These are phyloP conservation scores for Akebia trifoliata DNA, from an alignment of 164 flowering plant genomes.

Conservation along the genomic window DNA sequence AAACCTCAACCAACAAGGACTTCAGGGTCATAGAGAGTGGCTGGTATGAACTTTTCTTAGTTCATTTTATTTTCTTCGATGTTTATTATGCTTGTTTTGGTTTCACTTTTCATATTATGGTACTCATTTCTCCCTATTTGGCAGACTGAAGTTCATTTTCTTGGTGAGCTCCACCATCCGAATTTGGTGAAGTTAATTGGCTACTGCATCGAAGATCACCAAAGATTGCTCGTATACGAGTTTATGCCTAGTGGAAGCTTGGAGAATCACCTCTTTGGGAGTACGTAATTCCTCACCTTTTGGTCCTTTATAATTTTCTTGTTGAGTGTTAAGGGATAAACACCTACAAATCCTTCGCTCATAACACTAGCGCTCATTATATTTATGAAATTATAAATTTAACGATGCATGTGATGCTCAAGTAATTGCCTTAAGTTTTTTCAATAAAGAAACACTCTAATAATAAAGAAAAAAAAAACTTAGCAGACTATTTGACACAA, in stretches of 20 bases:
- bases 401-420: no score
- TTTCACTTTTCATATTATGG: neutral
- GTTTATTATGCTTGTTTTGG: neutral
- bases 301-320: neutral
- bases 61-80: constrained; percentile 3
- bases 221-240: constrained; percentile 85
- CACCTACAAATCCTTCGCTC: neutral
- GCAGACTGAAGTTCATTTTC: constrained; percentile 95
- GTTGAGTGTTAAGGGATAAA: no score
- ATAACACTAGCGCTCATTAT: constrained; percentile 16
- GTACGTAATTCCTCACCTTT: constrained; percentile 38
- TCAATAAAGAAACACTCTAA: no score
- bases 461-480: no score
- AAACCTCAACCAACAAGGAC: constrained; percentile 93
- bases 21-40: constrained; percentile 99
- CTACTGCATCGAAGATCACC: constrained; percentile 95
- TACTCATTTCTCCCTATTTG: constrained; percentile 10
- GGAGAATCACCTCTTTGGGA: constrained; percentile 93
- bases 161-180: constrained; percentile 90
- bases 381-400: constrained; percentile 29
- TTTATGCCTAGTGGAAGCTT: constrained; percentile 98
- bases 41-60: constrained; percentile 44
- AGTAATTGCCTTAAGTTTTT: no score
- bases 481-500: no score
- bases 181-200: constrained; percentile 89